A percentile compares a stretch with the other conserved stretches of the same genome.
Conservation (phyloP, 257 asterid genomes). For the Capsicum baccatum region DNA sequence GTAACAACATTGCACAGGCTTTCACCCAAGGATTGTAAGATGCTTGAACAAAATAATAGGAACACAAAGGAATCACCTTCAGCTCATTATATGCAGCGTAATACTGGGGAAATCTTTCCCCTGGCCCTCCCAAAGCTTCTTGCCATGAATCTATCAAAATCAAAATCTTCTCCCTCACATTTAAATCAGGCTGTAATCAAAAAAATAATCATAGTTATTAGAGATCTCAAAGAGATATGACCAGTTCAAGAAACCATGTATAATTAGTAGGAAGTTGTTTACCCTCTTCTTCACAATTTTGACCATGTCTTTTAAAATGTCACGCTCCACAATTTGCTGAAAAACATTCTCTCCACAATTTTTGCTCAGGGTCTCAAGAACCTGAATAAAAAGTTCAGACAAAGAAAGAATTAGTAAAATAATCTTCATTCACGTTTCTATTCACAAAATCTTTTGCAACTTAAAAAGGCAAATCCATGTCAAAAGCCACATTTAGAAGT, state of each 20-base stretch:
- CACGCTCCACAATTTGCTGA: conserved; percentile 91
- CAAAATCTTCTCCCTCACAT: conserved; percentile 94
- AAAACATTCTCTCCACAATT: conserved; percentile 92
- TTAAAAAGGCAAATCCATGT: conserved; percentile 17
- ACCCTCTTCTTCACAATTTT: conserved; percentile 96
- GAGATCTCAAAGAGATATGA: conserved; percentile 3
- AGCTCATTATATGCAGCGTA: conserved; percentile 89
- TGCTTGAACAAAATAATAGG: not conserved
- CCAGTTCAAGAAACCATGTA: not conserved
- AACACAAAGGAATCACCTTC: conserved; percentile 56
- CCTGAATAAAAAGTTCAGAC: conserved; percentile 53
- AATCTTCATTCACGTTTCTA: conserved; percentile 25
- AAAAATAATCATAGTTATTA: conserved; percentile 28
- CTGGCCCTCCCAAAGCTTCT: conserved; percentile 88
- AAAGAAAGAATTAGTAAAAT: not conserved
- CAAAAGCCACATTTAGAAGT: not conserved
- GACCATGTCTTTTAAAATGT: conserved; percentile 90
- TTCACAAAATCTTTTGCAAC: not conserved
- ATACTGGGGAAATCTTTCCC: conserved; percentile 89
- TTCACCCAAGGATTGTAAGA: not conserved
- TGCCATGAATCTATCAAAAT: conserved; percentile 91
- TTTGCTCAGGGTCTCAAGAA: conserved; percentile 92
- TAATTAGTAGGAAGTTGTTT: not conserved
- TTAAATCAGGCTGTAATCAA: conserved; percentile 80
- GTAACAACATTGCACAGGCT: not conserved